Evolutionary conservation across 2,329 filamentous ascomycete species (phyloP), one percentile per base, ranked within the genome.

Genomic region (Trematosphaeria pertusa): DNA sequence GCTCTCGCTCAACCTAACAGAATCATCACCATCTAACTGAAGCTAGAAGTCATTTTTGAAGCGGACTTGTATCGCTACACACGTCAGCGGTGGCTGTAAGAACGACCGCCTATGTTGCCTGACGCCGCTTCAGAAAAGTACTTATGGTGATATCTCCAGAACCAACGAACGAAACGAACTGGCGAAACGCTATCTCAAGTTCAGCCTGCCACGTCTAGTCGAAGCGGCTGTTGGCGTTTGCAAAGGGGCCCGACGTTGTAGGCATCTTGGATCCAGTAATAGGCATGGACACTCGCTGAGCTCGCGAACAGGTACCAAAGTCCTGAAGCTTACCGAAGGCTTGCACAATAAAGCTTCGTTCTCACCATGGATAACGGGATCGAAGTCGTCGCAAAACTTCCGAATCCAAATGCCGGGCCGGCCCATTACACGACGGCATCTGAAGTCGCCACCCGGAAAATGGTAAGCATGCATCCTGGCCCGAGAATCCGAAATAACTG

Each of bases 311-410:
- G 42, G 64, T 34, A 64, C 46, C 40, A 65, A 52, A 49, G 43
- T 71, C 22, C 35, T 51, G 5, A 71, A 69, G 51, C 65, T 61
- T 18, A 40, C 46, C 2, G 70, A 72, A 49, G 69, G 67, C 0
- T 42, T 63, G 11, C 56, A 61, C 43, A 72, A 53, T 37, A 54
- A 58, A 38, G 48, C 45, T 17, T 59, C 21, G 26, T 58, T 33
- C 22, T 60, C 18, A 56, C 43, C 21, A 60, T 56, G 47, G 49
- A 58, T 30, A 52, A 56, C 40, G 57, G 52, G 4, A 21, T 19
- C 8, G 42, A 54, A 40, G 42, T 59, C 26, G 26, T 61, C 12
- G 56, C 53, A 20, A 58, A 50, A 44, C 35, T 61, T 41, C 58
- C 58, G 11, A 53, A 59, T 50, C 54, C 58, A 22, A 56, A 56